Evolutionary conservation across 169 alveolate species (phyloP).

Genomic region (Cryptosporidium viatorum): DNA sequence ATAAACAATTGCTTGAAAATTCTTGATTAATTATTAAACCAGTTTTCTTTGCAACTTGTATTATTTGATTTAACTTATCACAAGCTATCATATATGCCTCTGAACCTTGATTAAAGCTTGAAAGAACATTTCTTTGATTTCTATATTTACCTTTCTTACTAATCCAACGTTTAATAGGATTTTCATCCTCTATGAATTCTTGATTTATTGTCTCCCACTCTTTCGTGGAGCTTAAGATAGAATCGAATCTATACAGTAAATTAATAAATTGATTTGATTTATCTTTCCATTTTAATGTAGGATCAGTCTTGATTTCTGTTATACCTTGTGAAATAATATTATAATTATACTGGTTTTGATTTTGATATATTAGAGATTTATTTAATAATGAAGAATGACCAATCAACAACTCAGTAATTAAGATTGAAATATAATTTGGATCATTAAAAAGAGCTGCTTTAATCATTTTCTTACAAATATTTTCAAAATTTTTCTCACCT

Average conservation of each 20-base stretch:
- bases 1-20: not conserved
- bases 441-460: conserved; percentile 65
- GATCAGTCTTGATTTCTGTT: not conserved
- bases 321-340: not conserved
- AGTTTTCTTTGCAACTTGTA: conserved; percentile 2
- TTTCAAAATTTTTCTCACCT: conserved; percentile 51
- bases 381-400: conserved; percentile 32
- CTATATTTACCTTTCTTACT: conserved; percentile 14
- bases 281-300: conserved; percentile 50
- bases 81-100: conserved; percentile 46
- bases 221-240: not conserved
- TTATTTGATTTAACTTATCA: conserved; percentile 1
- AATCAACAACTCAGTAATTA: conserved; percentile 12
- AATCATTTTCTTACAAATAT: conserved; percentile 19
- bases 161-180: conserved; percentile 63
- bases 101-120: conserved; percentile 62
- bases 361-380: not conserved
- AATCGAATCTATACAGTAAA: not conserved
- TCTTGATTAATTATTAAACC: not conserved
- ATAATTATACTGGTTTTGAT: not conserved
- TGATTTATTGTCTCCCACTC: conserved; percentile 38
- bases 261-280: not conserved
- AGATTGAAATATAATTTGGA: conserved; percentile 57
- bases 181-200: conserved; percentile 33
- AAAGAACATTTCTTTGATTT: conserved; percentile 4